Evolutionary conservation across 2,329 filamentous ascomycete species (phyloP).

Genomic region (Penicillium janthinellum): DNA sequence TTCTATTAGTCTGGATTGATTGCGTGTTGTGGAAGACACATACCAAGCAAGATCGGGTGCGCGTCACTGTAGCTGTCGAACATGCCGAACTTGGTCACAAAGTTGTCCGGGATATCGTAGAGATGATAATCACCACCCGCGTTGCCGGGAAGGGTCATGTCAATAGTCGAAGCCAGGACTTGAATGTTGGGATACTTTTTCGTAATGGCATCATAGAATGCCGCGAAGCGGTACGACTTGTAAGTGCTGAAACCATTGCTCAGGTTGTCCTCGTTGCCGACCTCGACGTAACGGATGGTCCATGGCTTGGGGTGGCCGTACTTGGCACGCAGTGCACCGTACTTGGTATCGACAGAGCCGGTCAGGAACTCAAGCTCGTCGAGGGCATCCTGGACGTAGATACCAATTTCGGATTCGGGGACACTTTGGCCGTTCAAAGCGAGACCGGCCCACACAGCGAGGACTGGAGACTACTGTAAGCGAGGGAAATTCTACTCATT

Average conservation of each 20-base stretch:
- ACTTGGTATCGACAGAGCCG: conserved; percentile 31
- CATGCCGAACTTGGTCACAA: conserved; percentile 53
- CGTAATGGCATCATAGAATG: conserved; percentile 62
- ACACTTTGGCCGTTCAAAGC: conserved; percentile 43
- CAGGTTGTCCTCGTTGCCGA: conserved; percentile 70
- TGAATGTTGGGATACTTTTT: conserved; percentile 58
- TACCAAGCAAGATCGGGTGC: conserved; percentile 32
- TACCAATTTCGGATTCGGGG: conserved; percentile 39
- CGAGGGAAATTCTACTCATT: not conserved
- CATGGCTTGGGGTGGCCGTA: conserved; percentile 66
- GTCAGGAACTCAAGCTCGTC: conserved; percentile 37
- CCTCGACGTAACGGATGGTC: conserved; percentile 62
- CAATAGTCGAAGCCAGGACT: conserved; percentile 42
- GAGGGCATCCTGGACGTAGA: conserved; percentile 38
- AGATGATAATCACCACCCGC: conserved; percentile 49
- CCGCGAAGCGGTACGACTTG: conserved; percentile 58
- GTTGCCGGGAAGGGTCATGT: conserved; percentile 28
- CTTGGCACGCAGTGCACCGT: conserved; percentile 55
- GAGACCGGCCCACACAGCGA: conserved; percentile 50
- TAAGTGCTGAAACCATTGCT: conserved; percentile 54
- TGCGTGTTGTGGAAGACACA: not conserved
- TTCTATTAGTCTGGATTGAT: not conserved
- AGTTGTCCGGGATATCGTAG: conserved; percentile 55
- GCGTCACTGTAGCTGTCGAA: conserved; percentile 53
- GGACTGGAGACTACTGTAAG: conserved; percentile 23